phyloP scores from a whole-genome alignment of 2,329 filamentous ascomycete genomes.

The Venturia nashicola region DNA sequence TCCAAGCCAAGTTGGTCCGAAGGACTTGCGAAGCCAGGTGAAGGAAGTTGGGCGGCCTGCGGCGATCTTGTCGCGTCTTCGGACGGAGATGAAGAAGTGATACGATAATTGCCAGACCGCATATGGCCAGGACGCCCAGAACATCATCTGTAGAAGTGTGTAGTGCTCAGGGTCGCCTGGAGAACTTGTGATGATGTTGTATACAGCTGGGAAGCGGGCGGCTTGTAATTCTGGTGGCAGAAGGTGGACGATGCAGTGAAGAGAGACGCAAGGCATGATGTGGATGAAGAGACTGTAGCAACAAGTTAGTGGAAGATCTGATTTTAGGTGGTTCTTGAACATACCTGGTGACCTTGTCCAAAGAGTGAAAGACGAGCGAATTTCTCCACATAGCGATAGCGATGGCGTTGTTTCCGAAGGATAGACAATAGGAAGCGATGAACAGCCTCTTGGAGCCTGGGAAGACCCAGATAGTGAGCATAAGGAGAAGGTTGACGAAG shows the following conservation, averaged over 20 bases:
- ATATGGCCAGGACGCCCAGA: constrained; percentile 91
- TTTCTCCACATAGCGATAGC: constrained; percentile 99
- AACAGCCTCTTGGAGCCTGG: constrained; percentile 83
- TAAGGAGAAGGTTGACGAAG: constrained; percentile 82
- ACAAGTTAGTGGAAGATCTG: not conserved
- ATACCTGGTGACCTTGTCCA: constrained; percentile 89
- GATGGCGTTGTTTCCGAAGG: constrained; percentile 92
- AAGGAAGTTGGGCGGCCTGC: constrained; percentile 93
- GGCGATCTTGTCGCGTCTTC: constrained; percentile 89
- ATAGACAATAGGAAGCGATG: constrained; percentile 81
- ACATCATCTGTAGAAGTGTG: constrained; percentile 69
- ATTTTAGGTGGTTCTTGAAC: constrained; percentile 12
- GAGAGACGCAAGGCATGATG: constrained; percentile 91
- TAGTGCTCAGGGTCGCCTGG: constrained; percentile 71
- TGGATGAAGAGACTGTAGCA: constrained; percentile 76
- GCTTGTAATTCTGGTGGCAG: constrained; percentile 53
- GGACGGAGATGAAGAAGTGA: constrained; percentile 90
- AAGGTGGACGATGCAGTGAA: constrained; percentile 87
- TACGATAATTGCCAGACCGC: constrained; percentile 85
- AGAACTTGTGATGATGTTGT: constrained; percentile 58
- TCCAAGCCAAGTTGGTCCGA: constrained; percentile 81
- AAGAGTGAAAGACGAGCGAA: constrained; percentile 92
- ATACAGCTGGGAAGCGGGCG: constrained; percentile 70
- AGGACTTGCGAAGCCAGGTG: constrained; percentile 89
- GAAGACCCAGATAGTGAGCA: constrained; percentile 81